phyloP scores from a whole-genome alignment of 768 basidiomycete species.

The Amanita inopinata region DNA sequence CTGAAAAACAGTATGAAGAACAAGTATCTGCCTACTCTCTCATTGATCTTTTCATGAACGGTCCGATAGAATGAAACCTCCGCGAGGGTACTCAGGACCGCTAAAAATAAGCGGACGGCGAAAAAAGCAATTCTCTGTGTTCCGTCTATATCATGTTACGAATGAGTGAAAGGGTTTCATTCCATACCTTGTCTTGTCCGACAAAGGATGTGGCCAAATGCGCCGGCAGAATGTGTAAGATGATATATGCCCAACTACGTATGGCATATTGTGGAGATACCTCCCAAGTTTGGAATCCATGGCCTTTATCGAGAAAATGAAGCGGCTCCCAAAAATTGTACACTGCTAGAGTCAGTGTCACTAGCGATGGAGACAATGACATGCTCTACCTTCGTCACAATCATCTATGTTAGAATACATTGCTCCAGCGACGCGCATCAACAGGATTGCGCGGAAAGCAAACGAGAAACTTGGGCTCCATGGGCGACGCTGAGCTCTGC shows the following conservation, averaged over 20 bases:
- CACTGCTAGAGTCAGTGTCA: too few relatives aligned
- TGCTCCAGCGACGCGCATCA: conserved; percentile 72
- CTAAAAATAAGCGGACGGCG: conserved; percentile 72
- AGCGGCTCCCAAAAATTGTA: conserved; percentile 99
- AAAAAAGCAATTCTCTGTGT: conserved; percentile 79
- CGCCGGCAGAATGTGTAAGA: conserved; percentile 66
- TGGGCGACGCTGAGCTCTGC: conserved; percentile 62
- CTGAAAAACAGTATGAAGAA: conserved; percentile 80
- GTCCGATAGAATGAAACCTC: conserved; percentile 80
- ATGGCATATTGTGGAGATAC: conserved; percentile 86
- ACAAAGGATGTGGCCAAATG: conserved; percentile 42
- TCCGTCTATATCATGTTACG: conserved; percentile 5
- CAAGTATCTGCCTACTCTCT: conserved; percentile 87
- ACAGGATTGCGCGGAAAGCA: conserved; percentile 74
- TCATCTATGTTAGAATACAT: conserved; percentile 96
- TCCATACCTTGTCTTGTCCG: conserved; percentile 62
- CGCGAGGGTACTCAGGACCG: conserved; percentile 57
- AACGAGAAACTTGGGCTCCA: conserved; percentile 80
- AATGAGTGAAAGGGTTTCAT: not conserved
- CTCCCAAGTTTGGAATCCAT: conserved; percentile 98
- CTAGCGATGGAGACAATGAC: too few relatives aligned
- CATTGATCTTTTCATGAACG: conserved; percentile 74
- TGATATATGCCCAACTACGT: conserved; percentile 89
- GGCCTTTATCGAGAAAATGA: conserved; percentile 78
- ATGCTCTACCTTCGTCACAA: conserved; percentile 81